Conservation (phyloP, 345 rosid genomes). For the Camelina sativa region DNA sequence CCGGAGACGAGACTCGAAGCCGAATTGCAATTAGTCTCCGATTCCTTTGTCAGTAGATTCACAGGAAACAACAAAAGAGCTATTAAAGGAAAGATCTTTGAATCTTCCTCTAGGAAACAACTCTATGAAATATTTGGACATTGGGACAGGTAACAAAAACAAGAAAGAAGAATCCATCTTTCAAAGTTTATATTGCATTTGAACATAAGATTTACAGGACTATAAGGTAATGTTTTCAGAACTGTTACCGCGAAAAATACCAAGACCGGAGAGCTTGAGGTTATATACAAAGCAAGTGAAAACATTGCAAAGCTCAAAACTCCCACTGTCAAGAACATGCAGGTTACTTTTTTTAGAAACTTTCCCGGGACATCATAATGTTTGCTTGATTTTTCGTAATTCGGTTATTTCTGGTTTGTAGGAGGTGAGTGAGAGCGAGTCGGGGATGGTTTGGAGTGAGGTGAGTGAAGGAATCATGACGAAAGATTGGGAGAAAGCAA, state of each 20-base stretch:
- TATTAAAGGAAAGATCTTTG: conserved; percentile 68
- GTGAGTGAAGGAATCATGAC: conserved; percentile 62
- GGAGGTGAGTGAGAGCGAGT: conserved; percentile 67
- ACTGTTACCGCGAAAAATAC: conserved; percentile 63
- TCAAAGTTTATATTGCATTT: background rate
- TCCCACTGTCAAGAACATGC: conserved; percentile 59
- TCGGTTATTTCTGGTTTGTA: conserved; percentile 24
- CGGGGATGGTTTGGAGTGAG: conserved; percentile 73
- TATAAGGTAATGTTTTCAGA: conserved; percentile 43
- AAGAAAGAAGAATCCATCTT: background rate
- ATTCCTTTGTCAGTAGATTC: conserved; percentile 51
- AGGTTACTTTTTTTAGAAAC: conserved; percentile 46
- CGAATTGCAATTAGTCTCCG: conserved; percentile 57
- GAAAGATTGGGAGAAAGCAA: conserved; percentile 76
- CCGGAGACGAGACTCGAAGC: conserved; percentile 70
- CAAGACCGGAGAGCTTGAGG: conserved; percentile 50
- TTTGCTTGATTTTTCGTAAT: background rate
- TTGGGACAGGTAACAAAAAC: conserved; percentile 69
- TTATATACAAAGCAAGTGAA: conserved; percentile 69
- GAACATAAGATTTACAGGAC: background rate
- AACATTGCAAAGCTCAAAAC: conserved; percentile 57
- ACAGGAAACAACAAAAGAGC: conserved; percentile 50
- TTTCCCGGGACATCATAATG: background rate
- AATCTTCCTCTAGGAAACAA: conserved; percentile 49
- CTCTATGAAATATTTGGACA: conserved; percentile 66